Conservation (phyloP, 345 rosid genomes). For the Alliaria petiolata region DNA sequence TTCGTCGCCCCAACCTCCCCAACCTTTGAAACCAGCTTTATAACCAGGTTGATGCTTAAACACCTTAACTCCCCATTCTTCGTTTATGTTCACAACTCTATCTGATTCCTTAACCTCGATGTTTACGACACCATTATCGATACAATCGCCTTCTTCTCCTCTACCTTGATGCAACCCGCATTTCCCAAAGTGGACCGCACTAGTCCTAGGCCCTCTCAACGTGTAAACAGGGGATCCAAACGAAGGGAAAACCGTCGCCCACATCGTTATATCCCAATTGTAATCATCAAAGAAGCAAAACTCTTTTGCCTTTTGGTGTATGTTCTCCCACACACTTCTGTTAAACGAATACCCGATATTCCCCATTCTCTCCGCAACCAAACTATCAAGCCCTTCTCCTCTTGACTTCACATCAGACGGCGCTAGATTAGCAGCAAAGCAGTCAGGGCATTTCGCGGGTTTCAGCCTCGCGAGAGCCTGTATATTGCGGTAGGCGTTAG, state of each 20-base stretch:
- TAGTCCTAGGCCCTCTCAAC: slow-evolving; percentile 80
- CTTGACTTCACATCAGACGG: slow-evolving; percentile 86
- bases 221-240: slow-evolving; percentile 86
- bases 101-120: slow-evolving; percentile 56
- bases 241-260: slow-evolving; percentile 93
- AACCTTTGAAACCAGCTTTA: slow-evolving; percentile 94
- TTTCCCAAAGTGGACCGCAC: slow-evolving; percentile 95
- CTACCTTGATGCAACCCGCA: slow-evolving; percentile 98
- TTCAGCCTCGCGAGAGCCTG: slow-evolving; percentile 61
- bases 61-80: slow-evolving; percentile 57
- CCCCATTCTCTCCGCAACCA: slow-evolving; percentile 96
- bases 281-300: slow-evolving; percentile 95
- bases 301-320: slow-evolving; percentile 69
- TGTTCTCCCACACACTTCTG: slow-evolving; percentile 76
- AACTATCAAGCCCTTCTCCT: slow-evolving; percentile 68
- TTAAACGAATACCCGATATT: slow-evolving; percentile 88
- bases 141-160: slow-evolving; percentile 51
- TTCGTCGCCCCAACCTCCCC: slow-evolving; percentile 99
- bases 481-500: slow-evolving; percentile 90
- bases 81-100: slow-evolving; percentile 53
- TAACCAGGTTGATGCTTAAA: slow-evolving; percentile 76
- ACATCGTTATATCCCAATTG: slow-evolving; percentile 99
- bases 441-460: slow-evolving; percentile 70
- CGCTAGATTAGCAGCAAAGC: slow-evolving; percentile 92
- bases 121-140: slow-evolving; percentile 68